Evolutionary conservation across 2,329 filamentous ascomycete genomes (phyloP).

Genomic region (Aspergillus persii): DNA sequence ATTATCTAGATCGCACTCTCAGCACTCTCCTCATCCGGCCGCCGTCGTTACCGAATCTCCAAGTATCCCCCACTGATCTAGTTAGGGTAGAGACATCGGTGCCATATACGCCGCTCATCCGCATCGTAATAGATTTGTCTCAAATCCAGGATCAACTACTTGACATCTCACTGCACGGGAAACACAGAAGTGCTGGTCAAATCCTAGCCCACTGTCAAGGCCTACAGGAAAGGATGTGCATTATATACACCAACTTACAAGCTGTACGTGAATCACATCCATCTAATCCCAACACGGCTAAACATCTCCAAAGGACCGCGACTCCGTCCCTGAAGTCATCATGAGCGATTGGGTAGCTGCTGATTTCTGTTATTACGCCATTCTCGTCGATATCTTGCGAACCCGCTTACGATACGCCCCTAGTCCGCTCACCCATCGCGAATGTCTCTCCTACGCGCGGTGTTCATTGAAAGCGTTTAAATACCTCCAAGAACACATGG

Average conservation of each 20-base stretch:
- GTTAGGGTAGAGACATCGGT: background rate
- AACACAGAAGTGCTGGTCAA: background rate
- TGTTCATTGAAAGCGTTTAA: slow-evolving; percentile 12
- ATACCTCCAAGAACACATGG: slow-evolving; percentile 12
- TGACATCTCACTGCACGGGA: background rate
- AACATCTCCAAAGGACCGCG: slow-evolving; percentile 9
- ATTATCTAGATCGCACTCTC: slow-evolving; percentile 26
- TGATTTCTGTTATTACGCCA: slow-evolving; percentile 26
- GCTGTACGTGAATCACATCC: slow-evolving; percentile 8
- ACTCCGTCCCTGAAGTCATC: slow-evolving; percentile 8
- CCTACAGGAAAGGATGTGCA: slow-evolving; percentile 18
- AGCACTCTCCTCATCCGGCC: slow-evolving; percentile 24
- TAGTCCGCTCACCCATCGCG: slow-evolving; percentile 19
- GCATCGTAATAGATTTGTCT: slow-evolving; percentile 11
- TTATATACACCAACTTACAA: slow-evolving; percentile 17
- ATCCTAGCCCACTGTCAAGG: slow-evolving; percentile 10
- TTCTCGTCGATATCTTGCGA: slow-evolving; percentile 26
- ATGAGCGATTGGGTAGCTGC: slow-evolving; percentile 19
- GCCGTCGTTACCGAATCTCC: slow-evolving; percentile 13
- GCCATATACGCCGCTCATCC: slow-evolving; percentile 9
- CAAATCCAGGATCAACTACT: slow-evolving; percentile 12
- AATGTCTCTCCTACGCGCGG: slow-evolving; percentile 21
- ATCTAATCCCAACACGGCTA: background rate
- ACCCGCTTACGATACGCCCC: slow-evolving; percentile 19
- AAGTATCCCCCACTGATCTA: slow-evolving; percentile 7